These are phyloP conservation scores for Hamigera avellanea DNA, from an alignment of 495 filamentous ascomycete species.

Conservation along the genomic window DNA sequence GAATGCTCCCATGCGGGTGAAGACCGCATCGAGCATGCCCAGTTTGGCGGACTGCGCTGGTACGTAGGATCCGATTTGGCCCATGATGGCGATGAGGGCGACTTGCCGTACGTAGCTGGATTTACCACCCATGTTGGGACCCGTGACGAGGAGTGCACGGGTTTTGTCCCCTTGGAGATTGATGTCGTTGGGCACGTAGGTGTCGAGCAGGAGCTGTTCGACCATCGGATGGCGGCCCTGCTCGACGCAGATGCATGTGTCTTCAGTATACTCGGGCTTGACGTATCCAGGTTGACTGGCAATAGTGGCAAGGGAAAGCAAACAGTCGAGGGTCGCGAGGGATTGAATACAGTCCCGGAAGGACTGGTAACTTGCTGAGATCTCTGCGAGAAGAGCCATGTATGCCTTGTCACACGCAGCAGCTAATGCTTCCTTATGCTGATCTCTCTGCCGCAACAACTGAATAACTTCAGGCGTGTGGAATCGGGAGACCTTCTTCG, in stretches of 20 bases:
- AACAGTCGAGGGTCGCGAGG: constrained; percentile 80
- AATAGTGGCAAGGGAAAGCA: constrained; percentile 75
- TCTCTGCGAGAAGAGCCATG: constrained; percentile 49
- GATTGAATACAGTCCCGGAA: constrained; percentile 81
- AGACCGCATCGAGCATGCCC: constrained; percentile 80
- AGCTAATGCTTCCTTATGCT: constrained; percentile 85
- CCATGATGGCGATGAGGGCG: constrained; percentile 86
- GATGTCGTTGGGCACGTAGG: constrained; percentile 89
- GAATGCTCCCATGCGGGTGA: constrained; percentile 92
- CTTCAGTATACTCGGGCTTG: constrained; percentile 69
- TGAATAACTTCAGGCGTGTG: constrained; percentile 84
- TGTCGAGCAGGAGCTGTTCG: constrained; percentile 74
- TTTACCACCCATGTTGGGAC: constrained; percentile 98
- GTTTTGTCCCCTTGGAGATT: constrained; percentile 50
- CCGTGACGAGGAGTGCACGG: constrained; percentile 77
- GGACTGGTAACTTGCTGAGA: constrained; percentile 73
- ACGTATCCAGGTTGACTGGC: constrained; percentile 79
- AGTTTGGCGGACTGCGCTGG: constrained; percentile 64
- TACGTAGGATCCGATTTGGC: constrained; percentile 89
- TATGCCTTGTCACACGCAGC: constrained; percentile 91
- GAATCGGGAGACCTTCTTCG: constrained; percentile 85
- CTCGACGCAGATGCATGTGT: constrained; percentile 57
- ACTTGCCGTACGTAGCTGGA: constrained; percentile 87
- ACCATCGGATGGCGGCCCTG: constrained; percentile 92
- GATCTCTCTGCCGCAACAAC: constrained; percentile 79